Base-by-base conservation (phyloP, 2,329 filamentous ascomycete genomes). In the Didymella arachidicola region DNA sequence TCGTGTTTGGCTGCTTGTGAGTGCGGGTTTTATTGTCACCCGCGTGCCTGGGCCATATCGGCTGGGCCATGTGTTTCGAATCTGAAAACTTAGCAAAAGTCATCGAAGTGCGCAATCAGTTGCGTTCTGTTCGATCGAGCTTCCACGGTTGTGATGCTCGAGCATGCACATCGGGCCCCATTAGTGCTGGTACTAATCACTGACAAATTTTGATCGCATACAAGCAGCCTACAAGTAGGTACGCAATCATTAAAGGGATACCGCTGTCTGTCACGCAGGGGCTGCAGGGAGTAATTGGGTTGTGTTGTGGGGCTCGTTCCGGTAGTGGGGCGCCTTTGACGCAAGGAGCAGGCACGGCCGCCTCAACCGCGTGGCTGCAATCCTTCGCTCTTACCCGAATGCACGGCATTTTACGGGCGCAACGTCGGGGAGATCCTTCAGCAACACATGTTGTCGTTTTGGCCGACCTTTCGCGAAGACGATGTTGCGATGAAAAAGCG, bases 61-160 rank as follows among this genome's bases (percentile, higher is more conserved):
- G 48, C 36, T 22, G 26, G 27, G 25, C 41, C 22, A 5, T 16
- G 38, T 26, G 27, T 44, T 7, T 39, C 14, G 18, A 42, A 11
- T 16, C 41, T 56, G 18, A 32, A 14, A 26, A 12, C 50, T 4
- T 56, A 62, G 61, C 52, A 58, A 53, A 57, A 62, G 19, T 55
- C 50, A 38, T 60, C 57, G 42, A 64, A 64, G 41, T 62, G 59
- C 16, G 59, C 47, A 7, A 60, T 39, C 26, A 64, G 32, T 26
- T 54, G 61, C 26, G 57, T 60, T 32, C 65, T 59, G 41, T 66
- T 61, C 6, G 56, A 61, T 18, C 43, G 61, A 29, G 56, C 49
- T 38, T 66, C 55, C 16, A 55, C 61, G 22, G 57, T 61, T 59
- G 62, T 64, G 34, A 19, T 53, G 32, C 18, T 49, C 19, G 25